Percentiles rank a stretch among this genome's conserved stretches.
phyloP scores from a whole-genome alignment of 2,329 filamentous ascomycete species.

The Aspergillus pseudotamarii region DNA sequence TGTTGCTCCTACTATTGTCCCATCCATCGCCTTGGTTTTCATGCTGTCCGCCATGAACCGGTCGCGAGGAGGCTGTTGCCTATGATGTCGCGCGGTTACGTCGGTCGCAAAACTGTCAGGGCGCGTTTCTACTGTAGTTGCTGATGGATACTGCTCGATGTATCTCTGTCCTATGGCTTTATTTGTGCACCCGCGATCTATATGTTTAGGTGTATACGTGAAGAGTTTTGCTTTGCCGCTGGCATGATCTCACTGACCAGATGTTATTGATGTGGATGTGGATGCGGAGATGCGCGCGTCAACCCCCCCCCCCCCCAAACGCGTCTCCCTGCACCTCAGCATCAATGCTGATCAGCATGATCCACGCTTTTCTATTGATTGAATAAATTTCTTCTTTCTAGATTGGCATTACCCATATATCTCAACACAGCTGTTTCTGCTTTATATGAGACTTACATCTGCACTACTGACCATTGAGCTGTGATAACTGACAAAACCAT shows the following conservation, averaged over 20 bases:
- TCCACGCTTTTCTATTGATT: background rate
- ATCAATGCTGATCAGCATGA: background rate
- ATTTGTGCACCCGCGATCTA: background rate
- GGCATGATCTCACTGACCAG: background rate
- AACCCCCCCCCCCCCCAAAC: constrained; percentile 16
- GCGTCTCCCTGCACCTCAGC: constrained; percentile 25
- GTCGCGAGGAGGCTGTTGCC: constrained; percentile 13
- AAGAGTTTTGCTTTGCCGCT: background rate
- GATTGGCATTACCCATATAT: background rate
- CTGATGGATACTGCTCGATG: background rate
- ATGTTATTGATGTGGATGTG: constrained; percentile 17
- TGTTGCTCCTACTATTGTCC: background rate
- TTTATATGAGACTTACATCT: background rate
- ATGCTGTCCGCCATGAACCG: constrained; percentile 16
- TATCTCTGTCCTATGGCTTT: background rate
- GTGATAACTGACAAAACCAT: background rate
- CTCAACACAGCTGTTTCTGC: background rate
- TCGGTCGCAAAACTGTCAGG: constrained; percentile 30
- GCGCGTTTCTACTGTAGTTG: constrained; percentile 30
- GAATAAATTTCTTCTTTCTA: background rate
- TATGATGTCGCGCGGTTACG: constrained; percentile 24
- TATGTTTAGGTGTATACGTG: constrained; percentile 7
- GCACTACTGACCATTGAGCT: background rate
- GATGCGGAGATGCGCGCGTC: constrained; percentile 32
- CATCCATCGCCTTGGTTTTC: background rate